Conservation (phyloP, 1,284 basidiomycete species). For the Tremellales sp. region DNA sequence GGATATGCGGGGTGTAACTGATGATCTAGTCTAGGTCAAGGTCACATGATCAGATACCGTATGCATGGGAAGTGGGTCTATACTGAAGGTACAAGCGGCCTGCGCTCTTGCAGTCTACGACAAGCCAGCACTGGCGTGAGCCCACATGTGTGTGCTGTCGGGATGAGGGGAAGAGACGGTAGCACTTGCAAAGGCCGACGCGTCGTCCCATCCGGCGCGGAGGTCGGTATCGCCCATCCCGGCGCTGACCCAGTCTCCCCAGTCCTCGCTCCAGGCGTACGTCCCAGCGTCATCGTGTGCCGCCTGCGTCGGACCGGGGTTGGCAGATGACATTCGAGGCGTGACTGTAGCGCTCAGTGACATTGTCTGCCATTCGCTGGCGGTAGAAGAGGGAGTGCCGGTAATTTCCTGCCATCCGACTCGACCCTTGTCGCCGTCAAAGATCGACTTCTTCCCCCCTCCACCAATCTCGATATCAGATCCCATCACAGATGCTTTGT, state of each 20-base stretch:
- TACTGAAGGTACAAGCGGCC: too few species aligned
- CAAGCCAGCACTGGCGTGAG: conserved; percentile 9
- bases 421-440: not conserved
- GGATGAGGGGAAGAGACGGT: too few species aligned
- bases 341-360: not conserved
- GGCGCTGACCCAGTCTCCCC: conserved; percentile 2
- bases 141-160: conserved; percentile 9
- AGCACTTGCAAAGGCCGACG: not conserved
- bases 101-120: too few species aligned
- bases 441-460: too few species aligned
- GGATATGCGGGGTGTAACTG: too few species aligned
- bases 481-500: too few species aligned
- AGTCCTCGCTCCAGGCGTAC: not conserved
- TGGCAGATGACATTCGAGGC: not conserved
- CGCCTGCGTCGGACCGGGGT: not conserved
- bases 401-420: not conserved
- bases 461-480: too few species aligned
- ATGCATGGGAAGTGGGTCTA: too few species aligned
- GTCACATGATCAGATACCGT: too few species aligned
- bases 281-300: not conserved
- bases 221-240: not conserved
- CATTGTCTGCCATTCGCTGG: not conserved
- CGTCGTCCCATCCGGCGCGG: conserved; percentile 3
- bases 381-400: not conserved
- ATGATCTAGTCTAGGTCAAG: too few species aligned